A percentile compares a stretch with the other conserved stretches of the same genome.
Evolutionary conservation across 768 basidiomycete genomes (phyloP).

Genomic region (Lactifluus hygrophoroides): DNA sequence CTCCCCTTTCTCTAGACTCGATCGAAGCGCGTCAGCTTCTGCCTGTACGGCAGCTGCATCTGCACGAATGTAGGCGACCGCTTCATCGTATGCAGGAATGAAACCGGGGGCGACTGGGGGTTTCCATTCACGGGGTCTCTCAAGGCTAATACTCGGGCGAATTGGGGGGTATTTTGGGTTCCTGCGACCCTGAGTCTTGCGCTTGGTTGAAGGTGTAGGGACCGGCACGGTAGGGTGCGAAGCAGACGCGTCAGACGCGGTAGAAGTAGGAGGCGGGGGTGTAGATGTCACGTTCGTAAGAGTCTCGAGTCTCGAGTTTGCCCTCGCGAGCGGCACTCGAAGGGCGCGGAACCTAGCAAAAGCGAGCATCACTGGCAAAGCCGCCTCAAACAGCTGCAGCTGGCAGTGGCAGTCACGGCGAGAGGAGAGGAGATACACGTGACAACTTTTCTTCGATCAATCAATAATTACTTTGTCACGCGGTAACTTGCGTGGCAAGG

Average conservation of each 20-base stretch:
- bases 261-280: neutral
- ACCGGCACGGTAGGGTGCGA: neutral
- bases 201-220: neutral
- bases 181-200: constrained; percentile 7
- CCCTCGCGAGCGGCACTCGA: constrained; percentile 7
- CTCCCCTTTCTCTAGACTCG: constrained; percentile 18
- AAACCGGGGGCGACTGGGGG: constrained; percentile 52
- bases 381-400: no score
- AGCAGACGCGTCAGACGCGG: neutral
- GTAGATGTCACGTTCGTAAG: neutral
- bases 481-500: constrained; percentile 9
- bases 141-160: constrained; percentile 45
- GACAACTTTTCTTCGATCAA: neutral
- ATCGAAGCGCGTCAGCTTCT: constrained; percentile 35
- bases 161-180: constrained; percentile 23
- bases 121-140: constrained; percentile 53
- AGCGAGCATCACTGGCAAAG: constrained; percentile 11
- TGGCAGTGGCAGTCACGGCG: no score
- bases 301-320: constrained; percentile 13
- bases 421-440: no score
- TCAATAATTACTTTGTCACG: neutral
- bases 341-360: constrained; percentile 9
- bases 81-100: constrained; percentile 78
- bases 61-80: constrained; percentile 55
- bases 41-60: constrained; percentile 48